Percentiles rank a stretch among this genome's conserved stretches.
Evolutionary conservation across 129 eudicot genomes (phyloP).

Genomic region (Flaveria brownii): DNA sequence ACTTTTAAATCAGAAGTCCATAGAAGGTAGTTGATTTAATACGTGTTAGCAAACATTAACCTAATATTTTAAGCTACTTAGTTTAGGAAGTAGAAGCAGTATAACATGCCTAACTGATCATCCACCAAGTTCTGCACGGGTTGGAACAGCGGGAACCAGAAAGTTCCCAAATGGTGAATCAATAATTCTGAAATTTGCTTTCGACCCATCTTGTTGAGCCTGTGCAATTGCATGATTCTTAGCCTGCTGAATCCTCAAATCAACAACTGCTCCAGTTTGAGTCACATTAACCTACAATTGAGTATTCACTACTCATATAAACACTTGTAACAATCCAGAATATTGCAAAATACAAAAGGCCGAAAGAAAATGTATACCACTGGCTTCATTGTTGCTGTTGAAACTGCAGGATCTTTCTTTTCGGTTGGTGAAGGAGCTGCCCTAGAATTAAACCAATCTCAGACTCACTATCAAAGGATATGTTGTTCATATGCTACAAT

Average conservation of each 20-base stretch:
- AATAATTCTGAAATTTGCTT: conserved; percentile 59
- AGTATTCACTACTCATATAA: background rate
- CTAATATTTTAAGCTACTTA: background rate
- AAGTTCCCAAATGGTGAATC: conserved; percentile 85
- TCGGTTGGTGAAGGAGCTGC: conserved; percentile 30
- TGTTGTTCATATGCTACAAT: background rate
- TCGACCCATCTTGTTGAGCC: conserved; percentile 76
- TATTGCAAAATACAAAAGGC: background rate
- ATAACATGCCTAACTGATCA: conserved; percentile 24
- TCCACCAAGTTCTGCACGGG: conserved; percentile 66
- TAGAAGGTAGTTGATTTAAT: background rate
- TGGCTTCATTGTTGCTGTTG: conserved; percentile 17
- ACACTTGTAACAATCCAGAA: background rate
- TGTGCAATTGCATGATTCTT: conserved; percentile 64
- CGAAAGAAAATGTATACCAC: conserved; percentile 28
- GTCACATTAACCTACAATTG: conserved; percentile 41
- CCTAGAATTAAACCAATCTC: conserved; percentile 28
- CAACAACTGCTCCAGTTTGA: conserved; percentile 35
- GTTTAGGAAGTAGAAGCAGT: background rate
- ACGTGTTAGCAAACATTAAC: background rate
- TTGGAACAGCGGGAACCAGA: conserved; percentile 77
- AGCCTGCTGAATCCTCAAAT: conserved; percentile 55
- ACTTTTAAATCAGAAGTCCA: background rate
- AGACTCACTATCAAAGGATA: background rate
- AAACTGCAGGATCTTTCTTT: conserved; percentile 31